Conservation (phyloP, 495 filamentous ascomycete species). For the Hyaloscypha variabilis region DNA sequence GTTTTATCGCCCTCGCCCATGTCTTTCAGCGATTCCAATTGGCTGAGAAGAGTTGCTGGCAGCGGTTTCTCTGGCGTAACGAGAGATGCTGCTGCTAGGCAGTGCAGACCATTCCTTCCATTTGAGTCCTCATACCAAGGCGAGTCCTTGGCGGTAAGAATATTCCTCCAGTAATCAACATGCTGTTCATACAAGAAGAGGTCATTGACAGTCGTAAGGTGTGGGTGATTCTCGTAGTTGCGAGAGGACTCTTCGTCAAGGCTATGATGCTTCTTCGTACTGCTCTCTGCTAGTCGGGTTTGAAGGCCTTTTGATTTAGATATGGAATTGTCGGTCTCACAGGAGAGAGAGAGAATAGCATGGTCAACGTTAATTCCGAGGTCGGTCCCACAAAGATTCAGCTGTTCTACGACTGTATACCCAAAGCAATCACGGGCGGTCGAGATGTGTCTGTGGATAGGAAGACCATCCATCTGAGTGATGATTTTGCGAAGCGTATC, state of each 20-base stretch:
- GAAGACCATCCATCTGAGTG: neutral
- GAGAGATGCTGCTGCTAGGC: conserved; percentile 47
- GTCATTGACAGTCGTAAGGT: conserved; percentile 3
- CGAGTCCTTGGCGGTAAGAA: conserved; percentile 12
- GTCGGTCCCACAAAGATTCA: conserved; percentile 1
- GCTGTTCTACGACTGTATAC: conserved; percentile 4
- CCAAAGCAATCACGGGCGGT: conserved; percentile 10
- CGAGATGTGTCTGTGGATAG: neutral
- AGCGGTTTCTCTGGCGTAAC: neutral
- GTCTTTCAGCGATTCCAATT: conserved; percentile 31
- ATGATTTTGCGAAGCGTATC: neutral
- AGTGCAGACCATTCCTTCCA: conserved; percentile 52
- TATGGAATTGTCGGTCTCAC: conserved; percentile 6
- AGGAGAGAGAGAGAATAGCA: conserved; percentile 8
- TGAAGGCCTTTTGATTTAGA: conserved; percentile 1
- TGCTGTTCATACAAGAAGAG: conserved; percentile 9
- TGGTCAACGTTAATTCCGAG: neutral
- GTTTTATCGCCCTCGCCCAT: conserved; percentile 18
- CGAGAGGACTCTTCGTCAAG: neutral
- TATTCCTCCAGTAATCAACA: conserved; percentile 3
- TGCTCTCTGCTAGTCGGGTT: neutral
- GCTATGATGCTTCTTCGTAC: neutral
- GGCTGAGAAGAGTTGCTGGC: neutral
- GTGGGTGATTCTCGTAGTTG: conserved; percentile 8
- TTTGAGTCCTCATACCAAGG: conserved; percentile 40